phyloP scores from a whole-genome alignment of 805 yeast species.

The Yamadazyma endophytica region DNA sequence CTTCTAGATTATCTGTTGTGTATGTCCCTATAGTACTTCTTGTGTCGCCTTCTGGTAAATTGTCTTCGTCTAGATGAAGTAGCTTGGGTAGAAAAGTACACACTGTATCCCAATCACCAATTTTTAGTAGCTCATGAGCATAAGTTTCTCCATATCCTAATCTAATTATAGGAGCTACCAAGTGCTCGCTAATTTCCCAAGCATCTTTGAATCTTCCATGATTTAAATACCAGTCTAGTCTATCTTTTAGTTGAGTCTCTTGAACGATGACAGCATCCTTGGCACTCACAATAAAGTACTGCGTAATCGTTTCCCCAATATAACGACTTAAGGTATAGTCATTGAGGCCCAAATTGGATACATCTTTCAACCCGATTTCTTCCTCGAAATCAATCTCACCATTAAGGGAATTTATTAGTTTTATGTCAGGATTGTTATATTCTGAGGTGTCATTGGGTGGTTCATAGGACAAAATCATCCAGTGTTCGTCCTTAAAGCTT shows the following conservation, averaged over 20 bases:
- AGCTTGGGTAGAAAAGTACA: conserved; percentile 40
- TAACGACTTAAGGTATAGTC: conserved; percentile 69
- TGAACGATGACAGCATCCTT: conserved; percentile 76
- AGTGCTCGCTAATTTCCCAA: conserved; percentile 68
- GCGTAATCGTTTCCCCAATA: conserved; percentile 33
- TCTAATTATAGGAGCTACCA: conserved; percentile 48
- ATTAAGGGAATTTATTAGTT: conserved; percentile 57
- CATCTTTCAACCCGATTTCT: conserved; percentile 62
- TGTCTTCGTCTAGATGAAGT: conserved; percentile 16
- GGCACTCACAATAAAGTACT: conserved; percentile 72
- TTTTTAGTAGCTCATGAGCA: conserved; percentile 39
- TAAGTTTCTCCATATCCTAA: conserved; percentile 58
- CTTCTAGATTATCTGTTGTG: conserved; percentile 6
- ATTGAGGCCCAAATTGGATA: conserved; percentile 62
- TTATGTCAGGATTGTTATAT: conserved; percentile 65
- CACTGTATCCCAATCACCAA: conserved; percentile 54
- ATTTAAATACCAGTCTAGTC: conserved; percentile 67
- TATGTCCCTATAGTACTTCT: conserved; percentile 27
- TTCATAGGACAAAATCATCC: conserved; percentile 55
- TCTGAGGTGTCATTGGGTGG: conserved; percentile 25
- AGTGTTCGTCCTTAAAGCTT: conserved; percentile 66
- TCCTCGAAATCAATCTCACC: conserved; percentile 78
- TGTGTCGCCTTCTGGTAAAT: conserved; percentile 25
- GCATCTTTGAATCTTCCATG: conserved; percentile 58
- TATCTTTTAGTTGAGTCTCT: conserved; percentile 66